Conservation (phyloP, 2,329 filamentous ascomycete genomes). For the Macrophomina phaseolina region DNA sequence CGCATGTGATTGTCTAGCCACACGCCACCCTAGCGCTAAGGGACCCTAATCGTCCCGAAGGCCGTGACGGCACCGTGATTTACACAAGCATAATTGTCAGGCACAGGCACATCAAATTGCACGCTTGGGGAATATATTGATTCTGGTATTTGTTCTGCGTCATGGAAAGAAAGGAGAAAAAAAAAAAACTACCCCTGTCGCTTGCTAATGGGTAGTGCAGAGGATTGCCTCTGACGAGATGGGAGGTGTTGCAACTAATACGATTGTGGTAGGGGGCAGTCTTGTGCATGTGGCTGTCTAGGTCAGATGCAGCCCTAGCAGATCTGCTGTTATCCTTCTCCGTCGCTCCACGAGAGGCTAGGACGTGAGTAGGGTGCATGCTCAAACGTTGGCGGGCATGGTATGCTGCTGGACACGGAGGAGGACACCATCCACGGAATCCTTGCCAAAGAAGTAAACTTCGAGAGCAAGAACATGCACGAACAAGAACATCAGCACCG, state of each 20-base stretch:
- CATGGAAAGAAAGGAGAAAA: neutral
- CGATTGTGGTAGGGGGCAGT: neutral
- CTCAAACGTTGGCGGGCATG: neutral
- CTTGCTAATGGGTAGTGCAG: neutral
- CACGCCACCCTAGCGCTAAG: conserved; percentile 13
- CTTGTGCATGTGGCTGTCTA: neutral
- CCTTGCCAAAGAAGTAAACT: conserved; percentile 35
- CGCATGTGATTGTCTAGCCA: conserved; percentile 23
- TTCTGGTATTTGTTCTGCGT: conserved; percentile 5
- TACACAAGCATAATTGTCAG: neutral
- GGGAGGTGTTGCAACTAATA: neutral
- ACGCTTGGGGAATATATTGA: neutral
- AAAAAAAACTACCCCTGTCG: neutral
- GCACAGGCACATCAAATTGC: neutral
- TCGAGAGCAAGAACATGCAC: conserved; percentile 59
- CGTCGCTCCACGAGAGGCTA: neutral
- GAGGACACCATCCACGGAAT: neutral
- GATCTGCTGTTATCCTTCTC: neutral
- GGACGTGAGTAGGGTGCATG: neutral
- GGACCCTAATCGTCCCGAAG: neutral
- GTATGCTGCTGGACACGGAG: neutral
- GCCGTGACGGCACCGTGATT: neutral
- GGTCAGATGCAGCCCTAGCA: neutral
- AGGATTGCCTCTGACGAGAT: neutral
- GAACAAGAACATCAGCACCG: conserved; percentile 53